Evolutionary conservation across 176 grass and related monocot species (phyloP).

Genomic region (Alopecurus myosuroides): DNA sequence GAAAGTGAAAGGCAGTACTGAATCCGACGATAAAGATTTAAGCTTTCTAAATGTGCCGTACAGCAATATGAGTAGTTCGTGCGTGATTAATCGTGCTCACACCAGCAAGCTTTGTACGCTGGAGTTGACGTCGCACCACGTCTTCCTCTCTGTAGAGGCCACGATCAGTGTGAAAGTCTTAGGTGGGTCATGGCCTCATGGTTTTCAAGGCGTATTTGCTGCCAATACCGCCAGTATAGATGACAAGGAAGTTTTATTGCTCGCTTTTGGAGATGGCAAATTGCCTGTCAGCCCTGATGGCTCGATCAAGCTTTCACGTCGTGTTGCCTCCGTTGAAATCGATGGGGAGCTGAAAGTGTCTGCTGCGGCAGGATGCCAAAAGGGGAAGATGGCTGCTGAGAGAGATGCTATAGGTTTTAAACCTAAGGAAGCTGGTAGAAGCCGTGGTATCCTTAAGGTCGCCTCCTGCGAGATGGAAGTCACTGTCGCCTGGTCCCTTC

Average conservation of each 20-base stretch:
- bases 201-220: neutral
- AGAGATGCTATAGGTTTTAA: neutral
- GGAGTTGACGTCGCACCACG: neutral
- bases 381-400: neutral
- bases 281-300: neutral
- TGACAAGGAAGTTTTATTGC: neutral
- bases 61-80: neutral
- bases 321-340: neutral
- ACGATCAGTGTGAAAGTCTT: neutral
- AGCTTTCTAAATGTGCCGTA: neutral
- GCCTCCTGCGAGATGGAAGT: neutral
- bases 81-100: neutral
- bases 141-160: neutral
- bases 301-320: neutral
- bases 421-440: neutral
- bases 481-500: neutral
- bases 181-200: neutral
- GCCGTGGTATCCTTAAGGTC: neutral
- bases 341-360: neutral
- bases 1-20: neutral
- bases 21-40: neutral
- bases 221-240: neutral
- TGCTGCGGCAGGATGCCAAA: neutral
- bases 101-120: neutral
- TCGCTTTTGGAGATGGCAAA: neutral